Evolutionary conservation across 2,329 filamentous ascomycete species (phyloP).

Genomic region (Diplodia sapinea): DNA sequence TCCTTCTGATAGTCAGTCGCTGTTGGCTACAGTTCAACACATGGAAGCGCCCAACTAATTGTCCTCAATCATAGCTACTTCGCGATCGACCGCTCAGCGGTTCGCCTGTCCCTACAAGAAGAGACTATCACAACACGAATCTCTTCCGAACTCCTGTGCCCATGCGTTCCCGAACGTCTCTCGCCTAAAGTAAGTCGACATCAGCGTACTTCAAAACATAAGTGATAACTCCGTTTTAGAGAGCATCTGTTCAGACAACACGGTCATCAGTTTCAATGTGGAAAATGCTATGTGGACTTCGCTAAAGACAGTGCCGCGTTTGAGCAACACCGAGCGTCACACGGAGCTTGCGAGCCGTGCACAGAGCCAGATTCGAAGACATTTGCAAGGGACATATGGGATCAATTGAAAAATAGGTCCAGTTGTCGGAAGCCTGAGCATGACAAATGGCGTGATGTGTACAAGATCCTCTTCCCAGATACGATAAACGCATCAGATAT

Average conservation of each 20-base stretch:
- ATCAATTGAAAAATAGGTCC: not conserved
- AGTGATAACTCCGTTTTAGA: not conserved
- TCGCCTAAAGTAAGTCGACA: not conserved
- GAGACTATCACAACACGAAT: not conserved
- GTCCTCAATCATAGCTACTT: too few relatives aligned
- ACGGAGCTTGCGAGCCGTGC: not conserved
- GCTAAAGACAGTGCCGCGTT: not conserved
- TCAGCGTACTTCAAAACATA: not conserved
- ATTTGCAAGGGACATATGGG: not conserved
- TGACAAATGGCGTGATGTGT: not conserved
- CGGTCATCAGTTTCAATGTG: not conserved
- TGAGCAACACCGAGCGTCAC: not conserved
- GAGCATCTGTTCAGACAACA: not conserved
- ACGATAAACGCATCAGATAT: too few relatives aligned
- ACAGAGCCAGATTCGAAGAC: not conserved
- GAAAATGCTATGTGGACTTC: not conserved
- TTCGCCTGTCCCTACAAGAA: not conserved
- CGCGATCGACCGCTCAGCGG: not conserved
- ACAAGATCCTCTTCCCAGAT: not conserved
- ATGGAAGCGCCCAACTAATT: not conserved
- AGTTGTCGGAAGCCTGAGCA: not conserved
- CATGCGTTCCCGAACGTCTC: not conserved
- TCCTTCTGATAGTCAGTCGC: not conserved
- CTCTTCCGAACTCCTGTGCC: not conserved
- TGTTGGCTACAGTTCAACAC: not conserved